A percentile compares a stretch with the other conserved stretches of the same genome.
Conservation (phyloP, 352 stramenopile genomes). For the Phytophthora sp. region DNA sequence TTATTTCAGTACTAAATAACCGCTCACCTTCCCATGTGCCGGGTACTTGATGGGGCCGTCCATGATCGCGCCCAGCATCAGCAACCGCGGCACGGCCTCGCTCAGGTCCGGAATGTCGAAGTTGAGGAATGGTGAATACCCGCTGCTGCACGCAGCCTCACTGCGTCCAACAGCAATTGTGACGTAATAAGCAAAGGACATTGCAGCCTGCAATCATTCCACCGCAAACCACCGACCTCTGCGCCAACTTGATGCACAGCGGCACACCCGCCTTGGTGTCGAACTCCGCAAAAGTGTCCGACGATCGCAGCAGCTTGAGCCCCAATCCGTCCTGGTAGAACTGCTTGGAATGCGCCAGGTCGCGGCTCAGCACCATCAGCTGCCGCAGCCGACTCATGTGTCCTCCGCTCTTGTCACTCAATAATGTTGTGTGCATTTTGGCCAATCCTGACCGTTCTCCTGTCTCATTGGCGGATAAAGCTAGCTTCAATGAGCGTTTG, state of each 20-base stretch:
- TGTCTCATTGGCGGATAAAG: slow-evolving; percentile 23
- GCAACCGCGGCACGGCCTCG: slow-evolving; percentile 81
- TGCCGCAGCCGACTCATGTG: slow-evolving; percentile 73
- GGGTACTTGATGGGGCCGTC: slow-evolving; percentile 94
- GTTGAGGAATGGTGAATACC: slow-evolving; percentile 92
- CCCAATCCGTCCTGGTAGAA: slow-evolving; percentile 89
- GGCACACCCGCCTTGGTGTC: slow-evolving; percentile 64
- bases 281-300: slow-evolving; percentile 86
- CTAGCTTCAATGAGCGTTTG: slow-evolving; percentile 31
- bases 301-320: slow-evolving; percentile 74
- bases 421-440: slow-evolving; percentile 14
- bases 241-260: slow-evolving; percentile 83
- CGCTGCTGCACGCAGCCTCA: slow-evolving; percentile 82
- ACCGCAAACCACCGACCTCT: slow-evolving; percentile 48
- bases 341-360: slow-evolving; percentile 76
- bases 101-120: slow-evolving; percentile 92
- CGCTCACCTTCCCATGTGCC: slow-evolving; percentile 81
- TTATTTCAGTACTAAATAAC: background rate
- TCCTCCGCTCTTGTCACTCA: no score
- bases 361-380: slow-evolving; percentile 85
- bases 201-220: slow-evolving; percentile 5
- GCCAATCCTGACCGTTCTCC: slow-evolving; percentile 19
- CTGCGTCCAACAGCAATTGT: slow-evolving; percentile 26
- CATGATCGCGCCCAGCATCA: slow-evolving; percentile 90
- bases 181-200: background rate